Percentiles rank a stretch among this genome's conserved stretches.
These are phyloP conservation scores for Boletales sp. DNA, from an alignment of 768 basidiomycete species.

Conservation along the genomic window DNA sequence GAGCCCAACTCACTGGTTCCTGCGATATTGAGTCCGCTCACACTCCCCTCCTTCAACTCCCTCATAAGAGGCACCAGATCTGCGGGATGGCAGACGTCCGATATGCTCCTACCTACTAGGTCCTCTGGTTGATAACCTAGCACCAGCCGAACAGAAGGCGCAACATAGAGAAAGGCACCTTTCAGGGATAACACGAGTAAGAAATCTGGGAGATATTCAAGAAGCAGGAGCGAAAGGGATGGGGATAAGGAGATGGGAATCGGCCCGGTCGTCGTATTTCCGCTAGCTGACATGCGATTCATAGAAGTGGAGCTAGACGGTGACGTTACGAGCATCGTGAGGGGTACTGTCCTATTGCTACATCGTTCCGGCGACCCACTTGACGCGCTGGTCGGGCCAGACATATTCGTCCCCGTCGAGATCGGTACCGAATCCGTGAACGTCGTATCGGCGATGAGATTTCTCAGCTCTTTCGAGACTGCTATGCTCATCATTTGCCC, in stretches of 20 bases:
- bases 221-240: conserved; percentile 41
- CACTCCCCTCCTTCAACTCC: conserved; percentile 71
- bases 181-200: conserved; percentile 90
- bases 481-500: conserved; percentile 31
- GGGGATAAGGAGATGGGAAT: conserved; percentile 46
- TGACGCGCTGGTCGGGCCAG: conserved; percentile 22
- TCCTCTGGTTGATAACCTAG: conserved; percentile 87
- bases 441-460: conserved; percentile 41
- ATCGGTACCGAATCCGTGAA: conserved; percentile 50
- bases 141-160: conserved; percentile 71
- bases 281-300: conserved; percentile 8
- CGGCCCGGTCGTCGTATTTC: conserved; percentile 23
- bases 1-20: conserved; percentile 16
- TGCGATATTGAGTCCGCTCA: conserved; percentile 13
- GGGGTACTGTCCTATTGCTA: conserved; percentile 9
- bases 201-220: conserved; percentile 71
- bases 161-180: conserved; percentile 89
- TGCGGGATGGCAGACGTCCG: conserved; percentile 83
- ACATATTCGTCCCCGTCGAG: conserved; percentile 36
- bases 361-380: conserved; percentile 10
- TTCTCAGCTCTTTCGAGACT: conserved; percentile 52
- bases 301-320: conserved; percentile 14
- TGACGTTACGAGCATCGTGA: conserved; percentile 18
- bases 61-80: conserved; percentile 90
- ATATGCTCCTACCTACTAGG: conserved; percentile 72